Percentiles rank a stretch among this genome's conserved stretches.
Conservation (phyloP, 208 protist species). For the Naegleria fowleri region DNA sequence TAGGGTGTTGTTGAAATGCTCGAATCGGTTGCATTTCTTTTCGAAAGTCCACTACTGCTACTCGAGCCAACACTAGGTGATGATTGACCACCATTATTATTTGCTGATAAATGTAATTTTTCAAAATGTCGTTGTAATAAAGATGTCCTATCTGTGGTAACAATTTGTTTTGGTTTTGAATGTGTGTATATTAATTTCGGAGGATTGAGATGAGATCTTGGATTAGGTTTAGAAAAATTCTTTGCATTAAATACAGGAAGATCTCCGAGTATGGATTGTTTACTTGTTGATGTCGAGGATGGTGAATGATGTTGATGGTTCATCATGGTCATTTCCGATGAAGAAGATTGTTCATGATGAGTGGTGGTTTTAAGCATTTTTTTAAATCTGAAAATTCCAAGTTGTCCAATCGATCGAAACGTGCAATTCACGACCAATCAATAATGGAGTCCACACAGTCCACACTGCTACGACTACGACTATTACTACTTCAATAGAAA, state of each 20-base stretch:
- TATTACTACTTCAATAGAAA: too few species aligned
- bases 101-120: not conserved
- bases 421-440: too few species aligned
- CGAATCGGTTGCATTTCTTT: too few species aligned
- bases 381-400: not conserved
- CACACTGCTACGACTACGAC: too few species aligned
- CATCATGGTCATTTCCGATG: not conserved
- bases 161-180: not conserved
- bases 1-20: not conserved
- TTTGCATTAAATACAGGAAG: not conserved
- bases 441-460: too few species aligned
- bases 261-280: not conserved
- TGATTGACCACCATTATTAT: too few species aligned
- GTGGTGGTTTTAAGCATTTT: not conserved
- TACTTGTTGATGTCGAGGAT: not conserved
- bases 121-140: slow-evolving; percentile 6
- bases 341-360: not conserved
- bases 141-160: not conserved
- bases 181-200: not conserved
- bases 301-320: not conserved
- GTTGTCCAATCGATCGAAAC: too few species aligned
- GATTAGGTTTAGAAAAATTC: not conserved
- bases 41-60: too few species aligned
- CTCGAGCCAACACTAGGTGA: too few species aligned
- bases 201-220: not conserved